A percentile compares a stretch with the other conserved stretches of the same genome.
phyloP scores from a whole-genome alignment of 148 eudicot genomes.

The Vaccinium macrocarpon region DNA sequence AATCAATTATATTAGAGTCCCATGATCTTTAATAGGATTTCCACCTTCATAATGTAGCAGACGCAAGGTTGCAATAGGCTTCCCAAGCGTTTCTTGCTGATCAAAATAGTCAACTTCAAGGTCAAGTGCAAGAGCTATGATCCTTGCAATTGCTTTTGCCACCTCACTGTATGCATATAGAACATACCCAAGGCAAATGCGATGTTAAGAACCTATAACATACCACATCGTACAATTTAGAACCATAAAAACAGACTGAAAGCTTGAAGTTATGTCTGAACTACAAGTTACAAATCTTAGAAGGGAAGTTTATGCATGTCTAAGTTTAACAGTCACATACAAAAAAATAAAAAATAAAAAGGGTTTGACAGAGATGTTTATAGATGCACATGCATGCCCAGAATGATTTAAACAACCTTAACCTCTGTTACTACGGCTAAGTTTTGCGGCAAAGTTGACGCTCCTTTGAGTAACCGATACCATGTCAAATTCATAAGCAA shows the following conservation, averaged over 20 bases:
- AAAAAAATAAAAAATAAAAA: no score
- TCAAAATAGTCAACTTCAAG: constrained; percentile 61
- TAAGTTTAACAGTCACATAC: neutral
- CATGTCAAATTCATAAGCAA: neutral
- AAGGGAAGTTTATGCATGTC: neutral
- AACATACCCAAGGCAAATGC: constrained; percentile 8
- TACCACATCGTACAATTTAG: neutral
- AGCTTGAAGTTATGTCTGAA: neutral
- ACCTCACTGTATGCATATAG: constrained; percentile 45
- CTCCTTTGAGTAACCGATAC: neutral
- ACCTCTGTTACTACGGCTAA: neutral
- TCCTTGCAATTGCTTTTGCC: constrained; percentile 59
- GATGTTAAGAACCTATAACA: neutral
- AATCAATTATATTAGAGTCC: constrained; percentile 4
- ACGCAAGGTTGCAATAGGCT: constrained; percentile 63
- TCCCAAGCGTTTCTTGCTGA: constrained; percentile 69
- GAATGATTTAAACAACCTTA: neutral
- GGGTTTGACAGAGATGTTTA: neutral
- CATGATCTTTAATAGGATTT: constrained; percentile 6
- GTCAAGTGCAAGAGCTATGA: constrained; percentile 84
- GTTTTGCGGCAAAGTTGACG: constrained; percentile 2
- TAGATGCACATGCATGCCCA: neutral
- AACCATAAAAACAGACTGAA: neutral
- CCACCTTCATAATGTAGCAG: constrained; percentile 84
- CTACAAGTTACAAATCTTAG: constrained; percentile 5